phyloP scores from a whole-genome alignment of 2,329 filamentous ascomycete genomes.

The Lachnellula hyalina region DNA sequence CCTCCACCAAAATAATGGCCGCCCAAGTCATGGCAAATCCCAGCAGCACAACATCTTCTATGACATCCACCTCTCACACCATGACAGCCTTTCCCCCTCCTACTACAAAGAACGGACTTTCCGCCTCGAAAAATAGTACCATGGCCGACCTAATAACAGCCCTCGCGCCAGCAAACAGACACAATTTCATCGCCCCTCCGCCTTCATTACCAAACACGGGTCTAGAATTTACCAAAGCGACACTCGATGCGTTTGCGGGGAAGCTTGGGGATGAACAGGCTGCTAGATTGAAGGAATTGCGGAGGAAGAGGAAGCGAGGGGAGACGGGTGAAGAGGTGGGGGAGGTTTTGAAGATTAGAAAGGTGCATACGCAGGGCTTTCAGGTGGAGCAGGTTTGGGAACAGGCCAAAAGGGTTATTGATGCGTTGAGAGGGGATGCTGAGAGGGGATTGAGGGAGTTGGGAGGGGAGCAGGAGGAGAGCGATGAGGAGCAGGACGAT shows the following conservation, averaged over 20 bases:
- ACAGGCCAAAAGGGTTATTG: conserved; percentile 79
- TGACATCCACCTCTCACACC: conserved; percentile 61
- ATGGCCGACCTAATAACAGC: conserved; percentile 22
- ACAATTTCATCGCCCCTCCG: conserved; percentile 68
- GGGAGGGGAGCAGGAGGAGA: conserved; percentile 21
- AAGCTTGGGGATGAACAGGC: conserved; percentile 70
- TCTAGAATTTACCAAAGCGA: conserved; percentile 70
- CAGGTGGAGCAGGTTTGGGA: conserved; percentile 89
- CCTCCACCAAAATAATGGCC: background rate
- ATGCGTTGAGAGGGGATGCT: conserved; percentile 52
- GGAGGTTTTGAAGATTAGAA: conserved; percentile 66
- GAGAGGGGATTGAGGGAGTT: conserved; percentile 40
- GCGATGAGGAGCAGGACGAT: conserved; percentile 33
- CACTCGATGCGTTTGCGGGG: conserved; percentile 71
- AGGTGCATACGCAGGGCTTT: conserved; percentile 82
- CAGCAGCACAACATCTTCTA: conserved; percentile 50
- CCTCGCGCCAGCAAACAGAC: conserved; percentile 25
- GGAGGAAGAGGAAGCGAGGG: conserved; percentile 71
- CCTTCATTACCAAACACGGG: conserved; percentile 62
- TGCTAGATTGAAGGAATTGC: conserved; percentile 58
- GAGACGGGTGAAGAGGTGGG: conserved; percentile 41
- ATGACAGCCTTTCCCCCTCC: conserved; percentile 45
- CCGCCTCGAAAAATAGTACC: conserved; percentile 31
- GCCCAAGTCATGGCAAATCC: conserved; percentile 22
- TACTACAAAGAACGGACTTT: conserved; percentile 28